Base-by-base conservation (phyloP, 495 filamentous ascomycete species). In the Aspergillus carlsbadensis region DNA sequence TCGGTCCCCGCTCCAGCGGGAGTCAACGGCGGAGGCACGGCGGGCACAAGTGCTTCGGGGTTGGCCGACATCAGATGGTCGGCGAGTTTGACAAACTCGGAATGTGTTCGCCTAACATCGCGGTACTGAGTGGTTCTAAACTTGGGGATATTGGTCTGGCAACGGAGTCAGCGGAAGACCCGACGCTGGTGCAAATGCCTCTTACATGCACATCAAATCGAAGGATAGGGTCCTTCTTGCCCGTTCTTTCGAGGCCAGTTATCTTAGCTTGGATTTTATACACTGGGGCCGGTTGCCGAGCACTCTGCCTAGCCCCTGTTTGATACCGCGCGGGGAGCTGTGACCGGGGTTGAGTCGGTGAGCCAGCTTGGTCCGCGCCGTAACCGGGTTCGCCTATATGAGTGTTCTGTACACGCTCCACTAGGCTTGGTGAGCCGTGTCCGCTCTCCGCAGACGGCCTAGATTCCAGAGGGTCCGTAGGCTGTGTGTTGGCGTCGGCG, bases 101-200 rank as follows among this genome's bases (percentile, higher is more conserved):
- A 88, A 70, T 99, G 94, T 21, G 94, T 88, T 37, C 95, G 88
- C 56, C 94, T 88, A 51, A 99, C 89, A 69, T 98, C 95, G 65
- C 95, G 91, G 71, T 96, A 98, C 68, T 98, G 95, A 8, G 95
- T 98, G 2, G 95, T 97, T 59, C 95, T 83, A 74, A 96, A 99
- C 61, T 93, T 92, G 45, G 93, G 93, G 15, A 99, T 89, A 74
- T 98, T 98, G 54, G 95, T 98, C 95, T 97, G 8, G 41, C 36
- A 48, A 24, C 34, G n/a, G 31, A 22, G 60, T 63, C 57, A 64
- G 59, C 50, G 44, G 24, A 39, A 14, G 4, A 10, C 17, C 33
- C 20, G 48, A 11, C n/a, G 18, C 20, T 42, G 40, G 24, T 35
- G 6, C 34, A 50, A 18, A 54, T 49, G 14, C 40, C 17, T 60